A percentile compares a stretch with the other conserved stretches of the same genome.
Conservation (phyloP, 2,329 filamentous ascomycete species). For the Pyrenochaeta sp. region DNA sequence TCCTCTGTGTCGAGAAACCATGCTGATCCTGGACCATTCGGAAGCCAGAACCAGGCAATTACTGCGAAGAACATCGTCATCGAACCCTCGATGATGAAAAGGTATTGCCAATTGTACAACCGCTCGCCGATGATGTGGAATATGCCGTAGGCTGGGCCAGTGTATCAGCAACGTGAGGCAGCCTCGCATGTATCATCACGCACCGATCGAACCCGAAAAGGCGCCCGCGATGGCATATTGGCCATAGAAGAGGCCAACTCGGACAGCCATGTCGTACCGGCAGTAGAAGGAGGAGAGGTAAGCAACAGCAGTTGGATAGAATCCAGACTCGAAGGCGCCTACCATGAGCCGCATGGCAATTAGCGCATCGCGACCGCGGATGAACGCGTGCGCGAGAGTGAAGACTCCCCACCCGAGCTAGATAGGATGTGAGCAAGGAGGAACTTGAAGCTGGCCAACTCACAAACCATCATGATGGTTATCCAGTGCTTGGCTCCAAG, state of each 20-base stretch:
- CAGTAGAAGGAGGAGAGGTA: constrained; percentile 61
- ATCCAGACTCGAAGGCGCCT: constrained; percentile 60
- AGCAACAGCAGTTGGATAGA: constrained; percentile 62
- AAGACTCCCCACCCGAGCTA: constrained; percentile 33
- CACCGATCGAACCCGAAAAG: constrained; percentile 51
- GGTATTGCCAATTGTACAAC: constrained; percentile 57
- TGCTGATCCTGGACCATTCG: constrained; percentile 35
- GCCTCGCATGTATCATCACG: background rate
- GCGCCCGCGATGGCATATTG: constrained; percentile 52
- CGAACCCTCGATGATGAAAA: constrained; percentile 53
- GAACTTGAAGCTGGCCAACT: background rate
- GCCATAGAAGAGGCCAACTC: constrained; percentile 54
- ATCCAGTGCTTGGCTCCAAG: constrained; percentile 30
- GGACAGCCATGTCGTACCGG: constrained; percentile 51
- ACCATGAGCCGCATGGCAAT: constrained; percentile 38
- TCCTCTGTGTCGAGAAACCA: constrained; percentile 48
- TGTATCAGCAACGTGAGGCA: constrained; percentile 6
- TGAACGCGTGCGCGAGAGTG: constrained; percentile 32
- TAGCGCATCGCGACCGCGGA: constrained; percentile 23
- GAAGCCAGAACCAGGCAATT: constrained; percentile 37
- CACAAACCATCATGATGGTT: constrained; percentile 23
- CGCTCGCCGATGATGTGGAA: constrained; percentile 55
- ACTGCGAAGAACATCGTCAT: constrained; percentile 41
- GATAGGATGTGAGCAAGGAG: constrained; percentile 2
- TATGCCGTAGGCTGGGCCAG: constrained; percentile 45